Conservation (phyloP, 2,329 filamentous ascomycete species). For the Rugonectria rugulosa region DNA sequence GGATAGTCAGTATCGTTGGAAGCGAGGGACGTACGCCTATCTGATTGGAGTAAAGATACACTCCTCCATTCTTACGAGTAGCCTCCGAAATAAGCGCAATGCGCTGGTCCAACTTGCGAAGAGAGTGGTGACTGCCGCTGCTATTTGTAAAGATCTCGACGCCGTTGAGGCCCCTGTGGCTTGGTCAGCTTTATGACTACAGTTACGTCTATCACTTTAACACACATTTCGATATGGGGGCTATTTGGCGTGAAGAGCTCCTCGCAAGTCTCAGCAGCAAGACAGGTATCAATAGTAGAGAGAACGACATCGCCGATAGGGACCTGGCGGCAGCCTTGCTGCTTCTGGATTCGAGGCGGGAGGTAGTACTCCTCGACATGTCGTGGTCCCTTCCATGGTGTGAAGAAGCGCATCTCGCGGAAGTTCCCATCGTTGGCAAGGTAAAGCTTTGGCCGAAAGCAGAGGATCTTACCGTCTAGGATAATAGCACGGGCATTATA, state of each 20-base stretch:
- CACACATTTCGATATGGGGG: too few relatives aligned
- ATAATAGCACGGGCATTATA: conserved; percentile 50
- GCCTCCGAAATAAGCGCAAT: conserved; percentile 72
- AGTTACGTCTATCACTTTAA: too few relatives aligned
- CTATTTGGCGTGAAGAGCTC: conserved; percentile 40
- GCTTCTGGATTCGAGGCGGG: conserved; percentile 63
- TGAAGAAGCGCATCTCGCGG: conserved; percentile 51
- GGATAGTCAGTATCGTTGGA: neutral
- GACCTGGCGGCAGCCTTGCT: conserved; percentile 49
- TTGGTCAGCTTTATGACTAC: neutral
- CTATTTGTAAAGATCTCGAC: conserved; percentile 67
- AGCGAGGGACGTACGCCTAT: neutral
- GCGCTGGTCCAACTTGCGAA: conserved; percentile 68
- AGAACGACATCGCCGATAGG: conserved; percentile 52
- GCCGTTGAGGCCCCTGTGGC: conserved; percentile 55
- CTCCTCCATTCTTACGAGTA: conserved; percentile 67
- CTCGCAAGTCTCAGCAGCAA: conserved; percentile 51
- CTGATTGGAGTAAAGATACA: conserved; percentile 59
- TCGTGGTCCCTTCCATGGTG: conserved; percentile 47
- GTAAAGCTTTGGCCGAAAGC: conserved; percentile 79
- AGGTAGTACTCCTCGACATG: conserved; percentile 49
- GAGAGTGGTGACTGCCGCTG: conserved; percentile 44
- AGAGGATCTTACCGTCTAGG: conserved; percentile 69
- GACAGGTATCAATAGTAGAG: conserved; percentile 48
- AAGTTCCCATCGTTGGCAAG: conserved; percentile 72